phyloP scores from a whole-genome alignment of 2,329 filamentous ascomycete species.

The Pseudogymnoascus sp. region DNA sequence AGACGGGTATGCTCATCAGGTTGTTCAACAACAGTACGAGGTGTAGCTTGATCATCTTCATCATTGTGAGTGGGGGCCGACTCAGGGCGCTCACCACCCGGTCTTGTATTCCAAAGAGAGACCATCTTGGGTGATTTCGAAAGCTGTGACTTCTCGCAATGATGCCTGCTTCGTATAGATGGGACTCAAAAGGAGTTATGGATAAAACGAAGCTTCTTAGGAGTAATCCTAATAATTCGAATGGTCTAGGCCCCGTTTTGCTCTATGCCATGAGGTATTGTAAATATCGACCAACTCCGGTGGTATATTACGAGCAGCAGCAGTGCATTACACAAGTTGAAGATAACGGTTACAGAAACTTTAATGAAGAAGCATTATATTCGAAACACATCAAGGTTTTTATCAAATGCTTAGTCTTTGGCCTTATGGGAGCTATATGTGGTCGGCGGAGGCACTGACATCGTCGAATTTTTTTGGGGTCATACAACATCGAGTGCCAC shows the following conservation, averaged over 20 bases:
- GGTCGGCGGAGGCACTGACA: too few species aligned
- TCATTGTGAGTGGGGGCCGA: constrained; percentile 22
- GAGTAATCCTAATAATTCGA: not conserved
- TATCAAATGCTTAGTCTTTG: not conserved
- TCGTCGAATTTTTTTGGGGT: too few species aligned
- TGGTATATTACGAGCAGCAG: not conserved
- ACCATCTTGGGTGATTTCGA: too few species aligned
- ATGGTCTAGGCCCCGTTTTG: not conserved
- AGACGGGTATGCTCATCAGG: constrained; percentile 49
- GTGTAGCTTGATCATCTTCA: constrained; percentile 17
- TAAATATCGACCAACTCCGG: too few species aligned
- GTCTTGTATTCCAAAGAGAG: too few species aligned
- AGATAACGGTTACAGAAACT: not conserved
- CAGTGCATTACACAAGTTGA: not conserved
- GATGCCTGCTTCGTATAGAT: too few species aligned
- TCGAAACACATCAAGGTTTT: not conserved
- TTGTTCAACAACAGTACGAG: constrained; percentile 30
- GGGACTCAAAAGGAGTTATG: not conserved
- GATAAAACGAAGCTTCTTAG: not conserved
- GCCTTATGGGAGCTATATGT: not conserved
- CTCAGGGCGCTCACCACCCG: constrained; percentile 22
- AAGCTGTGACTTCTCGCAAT: too few species aligned
- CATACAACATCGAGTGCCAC: too few species aligned
- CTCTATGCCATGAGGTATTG: not conserved
- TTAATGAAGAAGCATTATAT: not conserved